These are phyloP conservation scores for Candida corydali DNA, from an alignment of 805 yeast species.

Conservation along the genomic window DNA sequence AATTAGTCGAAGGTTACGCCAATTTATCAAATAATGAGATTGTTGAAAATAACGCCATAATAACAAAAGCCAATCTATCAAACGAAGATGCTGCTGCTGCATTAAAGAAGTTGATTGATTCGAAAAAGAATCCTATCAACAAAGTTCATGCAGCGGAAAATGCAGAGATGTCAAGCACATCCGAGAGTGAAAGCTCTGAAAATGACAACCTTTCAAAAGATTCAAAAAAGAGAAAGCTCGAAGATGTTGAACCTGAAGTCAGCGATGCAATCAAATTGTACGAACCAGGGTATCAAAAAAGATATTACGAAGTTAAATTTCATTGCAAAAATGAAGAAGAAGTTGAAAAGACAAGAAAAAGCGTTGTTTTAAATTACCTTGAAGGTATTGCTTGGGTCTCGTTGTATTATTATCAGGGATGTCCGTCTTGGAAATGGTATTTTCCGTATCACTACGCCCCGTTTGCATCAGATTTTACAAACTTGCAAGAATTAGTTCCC, in stretches of 20 bases:
- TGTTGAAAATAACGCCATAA: conserved; percentile 56
- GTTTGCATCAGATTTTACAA: conserved; percentile 81
- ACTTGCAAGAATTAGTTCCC: conserved; percentile 43
- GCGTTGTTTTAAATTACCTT: conserved; percentile 68
- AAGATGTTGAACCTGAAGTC: conserved; percentile 19
- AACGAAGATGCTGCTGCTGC: conserved; percentile 66
- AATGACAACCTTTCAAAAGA: background rate
- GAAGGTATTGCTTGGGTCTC: conserved; percentile 98
- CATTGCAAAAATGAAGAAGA: conserved; percentile 51
- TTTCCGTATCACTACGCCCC: conserved; percentile 98
- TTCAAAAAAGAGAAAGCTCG: conserved; percentile 15
- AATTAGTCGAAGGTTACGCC: conserved; percentile 60
- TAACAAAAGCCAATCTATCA: conserved; percentile 69
- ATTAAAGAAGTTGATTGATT: conserved; percentile 37
- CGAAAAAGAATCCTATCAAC: conserved; percentile 23
- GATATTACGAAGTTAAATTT: conserved; percentile 81
- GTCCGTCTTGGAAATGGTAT: conserved; percentile 98
- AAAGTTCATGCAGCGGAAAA: conserved; percentile 38
- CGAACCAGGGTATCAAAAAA: conserved; percentile 81
- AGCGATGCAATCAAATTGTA: conserved; percentile 58
- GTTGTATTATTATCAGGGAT: conserved; percentile 91
- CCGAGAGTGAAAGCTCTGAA: conserved; percentile 3
- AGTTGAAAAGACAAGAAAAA: conserved; percentile 48
- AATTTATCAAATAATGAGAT: conserved; percentile 67
- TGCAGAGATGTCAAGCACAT: conserved; percentile 9